Evolutionary conservation across 177 flowering plant species (phyloP).

Genomic region (Tripterygium wilfordii): DNA sequence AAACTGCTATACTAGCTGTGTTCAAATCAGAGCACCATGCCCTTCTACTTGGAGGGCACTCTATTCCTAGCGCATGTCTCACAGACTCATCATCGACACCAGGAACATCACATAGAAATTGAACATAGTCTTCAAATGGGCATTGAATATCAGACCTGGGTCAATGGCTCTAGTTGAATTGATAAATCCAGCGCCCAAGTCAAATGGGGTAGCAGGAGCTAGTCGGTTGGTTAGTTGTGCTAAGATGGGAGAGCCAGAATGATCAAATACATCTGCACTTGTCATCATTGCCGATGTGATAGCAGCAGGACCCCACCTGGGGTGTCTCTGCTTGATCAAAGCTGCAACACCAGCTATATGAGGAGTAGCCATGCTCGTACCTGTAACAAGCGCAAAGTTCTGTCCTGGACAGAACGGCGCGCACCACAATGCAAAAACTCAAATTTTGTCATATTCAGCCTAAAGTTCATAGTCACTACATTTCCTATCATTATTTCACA

Average conservation of each 20-base stretch:
- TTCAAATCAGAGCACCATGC: slow-evolving; percentile 58
- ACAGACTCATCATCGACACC: slow-evolving; percentile 48
- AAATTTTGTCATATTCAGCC: too few species aligned
- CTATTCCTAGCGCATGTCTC: slow-evolving; percentile 39
- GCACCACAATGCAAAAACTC: too few species aligned
- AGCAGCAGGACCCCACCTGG: slow-evolving; percentile 44
- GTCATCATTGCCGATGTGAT: slow-evolving; percentile 57
- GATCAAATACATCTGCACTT: slow-evolving; percentile 31
- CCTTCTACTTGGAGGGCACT: slow-evolving; percentile 25
- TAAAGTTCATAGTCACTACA: too few species aligned
- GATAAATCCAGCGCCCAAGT: slow-evolving; percentile 41
- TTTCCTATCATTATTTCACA: too few species aligned
- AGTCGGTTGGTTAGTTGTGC: slow-evolving; percentile 32
- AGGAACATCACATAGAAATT: slow-evolving; percentile 55
- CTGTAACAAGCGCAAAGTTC: slow-evolving; percentile 44
- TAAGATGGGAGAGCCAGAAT: slow-evolving; percentile 33
- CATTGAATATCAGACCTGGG: slow-evolving; percentile 46
- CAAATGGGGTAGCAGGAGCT: slow-evolving; percentile 38
- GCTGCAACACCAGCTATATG: slow-evolving; percentile 56
- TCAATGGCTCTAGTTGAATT: slow-evolving; percentile 50
- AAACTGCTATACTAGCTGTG: slow-evolving; percentile 39
- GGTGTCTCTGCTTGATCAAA: slow-evolving; percentile 50
- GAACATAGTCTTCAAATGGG: slow-evolving; percentile 29
- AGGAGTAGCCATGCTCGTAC: slow-evolving; percentile 67
- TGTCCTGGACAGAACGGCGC: slow-evolving; percentile 33